Evolutionary conservation across 345 rosid species (phyloP), one percentile per base, ranked within the genome.

Genomic region (Conringia planisiliqua): DNA sequence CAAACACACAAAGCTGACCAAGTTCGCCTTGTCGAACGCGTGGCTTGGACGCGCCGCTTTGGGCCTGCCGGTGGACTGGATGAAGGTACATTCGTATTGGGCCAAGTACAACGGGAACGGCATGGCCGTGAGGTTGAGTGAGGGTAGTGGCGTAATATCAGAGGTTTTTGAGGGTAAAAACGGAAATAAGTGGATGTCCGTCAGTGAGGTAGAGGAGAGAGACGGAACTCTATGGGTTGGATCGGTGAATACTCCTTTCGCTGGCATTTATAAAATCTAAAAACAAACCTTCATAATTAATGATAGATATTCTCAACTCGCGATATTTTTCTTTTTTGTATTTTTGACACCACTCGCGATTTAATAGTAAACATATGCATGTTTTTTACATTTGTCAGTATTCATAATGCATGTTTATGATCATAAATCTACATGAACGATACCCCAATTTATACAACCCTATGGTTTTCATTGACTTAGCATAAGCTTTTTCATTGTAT

Each of bases 151-250:
- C 39, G 78, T 82, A 10, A 50, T 85, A 5, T 24, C 84, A 50
- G 93, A 91, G 57, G 57, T 72, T 0, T 73, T 86, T 30, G 81
- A 82, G 7, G 84, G 82, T 58, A 66, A 39, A 24, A 75, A 33
- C 16, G 81, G 78, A 44, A 78, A 51, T 40, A 54, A n/a, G 26
- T 76, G 82, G 86, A 33, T 64, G 27, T 79, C 89, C 47, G 78
- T 89, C 0, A 91, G 97, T 63, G 92, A 89, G 73, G 87, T 91
- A 33, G 83, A 78, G 57, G 95, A 87, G 48, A 74, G 58, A 13
- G 78, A 82, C 3, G 89, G 86, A 10, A 54, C 51, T 60, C 66
- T 89, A 7, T 91, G 93, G 97, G 75, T 91, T 55, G 96, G 97
- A 20, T 91, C 95, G 10, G 81, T 86, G 10, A 77, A 75, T 63